These are phyloP conservation scores for Artemisia argyi DNA, from an alignment of 129 eudicot species.

Conservation along the genomic window DNA sequence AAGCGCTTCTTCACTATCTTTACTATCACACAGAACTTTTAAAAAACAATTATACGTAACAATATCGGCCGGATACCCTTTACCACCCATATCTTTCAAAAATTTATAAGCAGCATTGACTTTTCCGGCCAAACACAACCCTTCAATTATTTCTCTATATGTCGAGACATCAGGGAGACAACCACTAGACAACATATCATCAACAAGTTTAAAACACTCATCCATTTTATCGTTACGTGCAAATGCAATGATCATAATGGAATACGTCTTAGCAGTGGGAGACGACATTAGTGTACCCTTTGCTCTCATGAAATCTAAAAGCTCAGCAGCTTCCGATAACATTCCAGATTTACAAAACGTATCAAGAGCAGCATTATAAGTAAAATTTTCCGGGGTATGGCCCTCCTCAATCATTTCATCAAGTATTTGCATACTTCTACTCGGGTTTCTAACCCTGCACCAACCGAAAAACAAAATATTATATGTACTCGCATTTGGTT, in stretches of 20 bases:
- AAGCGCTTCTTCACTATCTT: constrained; percentile 57
- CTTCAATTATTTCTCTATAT: constrained; percentile 83
- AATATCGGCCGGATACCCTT: constrained; percentile 85
- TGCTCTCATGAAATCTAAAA: constrained; percentile 69
- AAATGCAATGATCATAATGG: constrained; percentile 74
- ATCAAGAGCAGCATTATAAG: constrained; percentile 82
- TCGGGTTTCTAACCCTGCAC: constrained; percentile 82
- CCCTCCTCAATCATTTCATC: constrained; percentile 78
- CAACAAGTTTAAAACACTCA: constrained; percentile 56
- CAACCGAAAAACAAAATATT: constrained; percentile 86
- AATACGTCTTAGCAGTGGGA: constrained; percentile 84
- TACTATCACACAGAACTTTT: constrained; percentile 84
- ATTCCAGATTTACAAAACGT: constrained; percentile 80
- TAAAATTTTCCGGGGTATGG: constrained; percentile 70
- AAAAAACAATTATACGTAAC: constrained; percentile 92
- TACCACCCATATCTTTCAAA: constrained; percentile 76
- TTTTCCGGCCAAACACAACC: constrained; percentile 73
- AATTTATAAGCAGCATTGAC: constrained; percentile 68
- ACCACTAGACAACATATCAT: constrained; percentile 74
- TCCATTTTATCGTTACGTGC: constrained; percentile 60
- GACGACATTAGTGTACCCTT: constrained; percentile 70
- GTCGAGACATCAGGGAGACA: constrained; percentile 91
- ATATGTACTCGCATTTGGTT: constrained; percentile 69
- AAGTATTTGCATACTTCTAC: constrained; percentile 58
- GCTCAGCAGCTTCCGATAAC: constrained; percentile 65